phyloP scores from a whole-genome alignment of 2,329 filamentous ascomycete species.

The Diaporthe amygdali region DNA sequence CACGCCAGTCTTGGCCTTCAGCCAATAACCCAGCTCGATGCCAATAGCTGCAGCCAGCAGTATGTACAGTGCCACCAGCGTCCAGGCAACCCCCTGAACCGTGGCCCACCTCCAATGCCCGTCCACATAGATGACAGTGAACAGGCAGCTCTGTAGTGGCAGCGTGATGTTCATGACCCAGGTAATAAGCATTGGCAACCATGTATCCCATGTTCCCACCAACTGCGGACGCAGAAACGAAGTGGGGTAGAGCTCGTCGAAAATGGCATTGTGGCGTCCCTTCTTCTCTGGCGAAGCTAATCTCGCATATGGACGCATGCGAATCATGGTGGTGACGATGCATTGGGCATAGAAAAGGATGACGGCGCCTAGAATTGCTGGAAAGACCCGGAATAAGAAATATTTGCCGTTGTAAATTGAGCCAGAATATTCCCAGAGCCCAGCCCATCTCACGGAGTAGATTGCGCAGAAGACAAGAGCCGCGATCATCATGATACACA shows the following conservation, averaged over 20 bases:
- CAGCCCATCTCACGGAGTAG: conserved; percentile 66
- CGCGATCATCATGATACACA: conserved; percentile 73
- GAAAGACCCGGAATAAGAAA: conserved; percentile 86
- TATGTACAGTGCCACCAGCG: conserved; percentile 75
- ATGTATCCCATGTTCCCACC: conserved; percentile 69
- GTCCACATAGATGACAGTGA: conserved; percentile 65
- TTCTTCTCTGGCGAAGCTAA: conserved; percentile 70
- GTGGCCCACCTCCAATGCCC: conserved; percentile 79
- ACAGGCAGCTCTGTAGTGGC: conserved; percentile 80
- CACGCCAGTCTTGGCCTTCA: conserved; percentile 71
- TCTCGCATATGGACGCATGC: conserved; percentile 78
- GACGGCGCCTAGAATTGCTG: conserved; percentile 74
- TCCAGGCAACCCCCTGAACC: conserved; percentile 80
- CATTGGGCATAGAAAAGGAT: conserved; percentile 80
- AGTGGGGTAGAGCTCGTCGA: conserved; percentile 71
- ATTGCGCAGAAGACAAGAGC: conserved; percentile 76
- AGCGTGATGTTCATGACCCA: conserved; percentile 84
- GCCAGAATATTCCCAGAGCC: conserved; percentile 70
- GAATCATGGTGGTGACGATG: conserved; percentile 74
- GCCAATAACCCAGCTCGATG: conserved; percentile 69
- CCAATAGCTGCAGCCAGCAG: conserved; percentile 64
- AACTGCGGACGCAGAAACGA: conserved; percentile 68
- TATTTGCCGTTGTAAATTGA: conserved; percentile 75
- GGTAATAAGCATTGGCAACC: conserved; percentile 68
- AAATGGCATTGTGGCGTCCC: conserved; percentile 68